These are phyloP conservation scores for Brassica cretica DNA, from an alignment of 345 rosid species.

Conservation along the genomic window DNA sequence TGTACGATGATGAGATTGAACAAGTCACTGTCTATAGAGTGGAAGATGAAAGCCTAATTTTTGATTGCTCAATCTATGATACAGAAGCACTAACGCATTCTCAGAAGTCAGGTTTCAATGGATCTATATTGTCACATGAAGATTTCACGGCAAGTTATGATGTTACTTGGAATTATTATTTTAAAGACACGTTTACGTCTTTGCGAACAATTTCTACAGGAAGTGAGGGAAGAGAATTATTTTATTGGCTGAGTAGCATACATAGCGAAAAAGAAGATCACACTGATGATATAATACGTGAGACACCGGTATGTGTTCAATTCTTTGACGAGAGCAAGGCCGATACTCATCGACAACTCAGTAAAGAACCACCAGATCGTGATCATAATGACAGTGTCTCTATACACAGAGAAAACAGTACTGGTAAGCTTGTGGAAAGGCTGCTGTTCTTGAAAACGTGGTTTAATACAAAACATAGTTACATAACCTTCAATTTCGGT, in stretches of 20 bases:
- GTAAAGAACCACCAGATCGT: background rate
- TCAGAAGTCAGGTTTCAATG: background rate
- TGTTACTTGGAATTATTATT: background rate
- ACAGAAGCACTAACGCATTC: background rate
- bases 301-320: background rate
- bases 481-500: background rate
- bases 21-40: background rate
- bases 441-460: background rate
- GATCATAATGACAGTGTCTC: background rate
- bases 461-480: background rate
- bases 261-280: background rate
- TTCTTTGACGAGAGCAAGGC: background rate
- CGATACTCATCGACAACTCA: background rate
- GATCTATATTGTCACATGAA: background rate
- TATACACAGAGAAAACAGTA: background rate
- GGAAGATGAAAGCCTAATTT: background rate
- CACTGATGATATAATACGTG: background rate
- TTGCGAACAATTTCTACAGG: background rate
- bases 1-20: background rate
- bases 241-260: background rate
- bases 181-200: background rate
- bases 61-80: background rate
- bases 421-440: background rate
- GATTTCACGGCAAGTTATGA: background rate
- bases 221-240: background rate